Base-by-base conservation (phyloP, 2,329 filamentous ascomycete species). In the Purpureocillium takamizusanense region DNA sequence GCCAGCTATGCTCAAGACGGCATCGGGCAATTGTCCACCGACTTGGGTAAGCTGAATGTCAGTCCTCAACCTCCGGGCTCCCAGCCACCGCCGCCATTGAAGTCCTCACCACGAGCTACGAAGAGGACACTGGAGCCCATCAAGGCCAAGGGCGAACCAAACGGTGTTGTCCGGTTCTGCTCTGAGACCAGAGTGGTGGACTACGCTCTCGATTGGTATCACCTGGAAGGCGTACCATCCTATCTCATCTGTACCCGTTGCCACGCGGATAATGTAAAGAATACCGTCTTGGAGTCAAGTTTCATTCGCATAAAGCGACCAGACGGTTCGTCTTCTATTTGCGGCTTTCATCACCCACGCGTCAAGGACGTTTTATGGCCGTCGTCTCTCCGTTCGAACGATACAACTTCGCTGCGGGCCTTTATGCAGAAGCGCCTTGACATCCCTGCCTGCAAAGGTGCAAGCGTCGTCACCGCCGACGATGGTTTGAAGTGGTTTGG, bases 181-280 rank as follows among this genome's bases (percentile, higher is more conserved):
- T 53, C 59, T 1, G 50, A 54, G 28, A 15, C 34, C 1, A 51
- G 57, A 12, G 14, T 35, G 1, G 42, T 62, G 1, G 44, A 47
- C 15, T 62, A 61, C 31, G 41, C 47, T 0, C 44, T 56, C 1
- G 51, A 50, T n/a, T 64, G 60, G 55, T 58, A 62, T 34, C 49
- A 45, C 1, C 35, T 55, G 1, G 40, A 43, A 2, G 48, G 51
- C 4, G 27, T 50, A 3, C 53, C 59, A 0, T 45, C 51, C 2
- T 65, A 57, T 17, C 40, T 57, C 3, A 50, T 68, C 27, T 70
- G 66, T 43, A 63, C 62, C 2, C 49, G 54, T 16, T 70, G 67
- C 43, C 60, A 66, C 27, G 52, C 55, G 6, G 59, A 63, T 23
- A 38, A 63, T 40, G 56, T 70, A 11, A 42, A 52, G 16, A 16